These are phyloP conservation scores for Neospora caninum DNA, from an alignment of 169 alveolate genomes.

Conservation along the genomic window DNA sequence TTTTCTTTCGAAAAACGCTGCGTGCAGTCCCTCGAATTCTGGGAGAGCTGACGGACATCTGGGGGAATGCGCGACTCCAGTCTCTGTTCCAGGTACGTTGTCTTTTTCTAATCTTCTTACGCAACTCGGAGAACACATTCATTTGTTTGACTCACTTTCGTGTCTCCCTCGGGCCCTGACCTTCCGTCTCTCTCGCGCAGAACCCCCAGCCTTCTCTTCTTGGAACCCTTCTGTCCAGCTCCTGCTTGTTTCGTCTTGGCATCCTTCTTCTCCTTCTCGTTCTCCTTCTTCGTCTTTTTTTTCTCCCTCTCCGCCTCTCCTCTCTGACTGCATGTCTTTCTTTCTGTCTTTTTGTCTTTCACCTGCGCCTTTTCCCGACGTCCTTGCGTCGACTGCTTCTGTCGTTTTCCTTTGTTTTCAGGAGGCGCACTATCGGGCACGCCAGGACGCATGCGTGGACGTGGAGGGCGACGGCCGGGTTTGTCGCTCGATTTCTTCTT, in stretches of 20 bases:
- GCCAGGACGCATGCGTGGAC: conserved; percentile 27
- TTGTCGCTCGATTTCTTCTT: conserved; percentile 12
- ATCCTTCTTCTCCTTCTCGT: not conserved
- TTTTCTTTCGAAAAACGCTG: not conserved
- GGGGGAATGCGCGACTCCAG: conserved; percentile 72
- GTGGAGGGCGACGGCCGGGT: conserved; percentile 21
- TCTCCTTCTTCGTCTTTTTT: not conserved
- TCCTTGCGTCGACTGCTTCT: no score
- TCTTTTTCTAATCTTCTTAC: not conserved
- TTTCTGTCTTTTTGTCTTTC: not conserved
- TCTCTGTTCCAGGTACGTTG: conserved; percentile 53
- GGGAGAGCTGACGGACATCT: conserved; percentile 63
- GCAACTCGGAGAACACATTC: not conserved
- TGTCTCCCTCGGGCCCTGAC: not conserved
- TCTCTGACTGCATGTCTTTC: not conserved
- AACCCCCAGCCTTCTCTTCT: no score
- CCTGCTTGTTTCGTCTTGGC: not conserved
- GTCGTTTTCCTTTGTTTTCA: not conserved
- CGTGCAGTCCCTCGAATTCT: conserved; percentile 20
- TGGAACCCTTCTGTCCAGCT: not conserved
- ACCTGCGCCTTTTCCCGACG: not conserved
- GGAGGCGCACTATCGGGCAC: conserved; percentile 34
- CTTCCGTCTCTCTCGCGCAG: not conserved
- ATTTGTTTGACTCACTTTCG: not conserved
- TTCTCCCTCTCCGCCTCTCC: not conserved